A percentile compares a stretch with the other conserved stretches of the same genome.
These are phyloP conservation scores for Saussurea involucrata DNA, from an alignment of 129 eudicot species.

Conservation along the genomic window DNA sequence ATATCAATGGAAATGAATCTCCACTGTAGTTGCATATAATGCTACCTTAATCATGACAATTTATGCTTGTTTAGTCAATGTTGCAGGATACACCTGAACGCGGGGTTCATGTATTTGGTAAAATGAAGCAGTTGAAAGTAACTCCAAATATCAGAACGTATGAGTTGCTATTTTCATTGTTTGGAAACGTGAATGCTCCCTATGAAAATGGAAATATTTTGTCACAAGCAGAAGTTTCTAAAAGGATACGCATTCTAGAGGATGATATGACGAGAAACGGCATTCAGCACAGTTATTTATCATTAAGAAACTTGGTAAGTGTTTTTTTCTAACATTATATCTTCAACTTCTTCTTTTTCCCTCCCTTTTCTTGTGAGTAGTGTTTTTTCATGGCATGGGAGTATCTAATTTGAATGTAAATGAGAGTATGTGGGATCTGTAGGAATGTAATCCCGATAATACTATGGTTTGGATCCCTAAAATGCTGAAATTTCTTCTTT, in stretches of 20 bases:
- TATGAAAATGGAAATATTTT: constrained; percentile 62
- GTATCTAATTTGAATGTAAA: background rate
- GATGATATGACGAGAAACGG: constrained; percentile 77
- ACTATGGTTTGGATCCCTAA: constrained; percentile 12
- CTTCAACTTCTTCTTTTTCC: background rate
- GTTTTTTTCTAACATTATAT: background rate
- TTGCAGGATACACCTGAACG: constrained; percentile 85
- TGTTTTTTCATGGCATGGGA: no score
- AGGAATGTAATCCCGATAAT: background rate
- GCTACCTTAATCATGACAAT: constrained; percentile 2
- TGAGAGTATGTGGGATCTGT: background rate
- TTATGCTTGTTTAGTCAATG: constrained; percentile 2
- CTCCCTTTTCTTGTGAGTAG: background rate
- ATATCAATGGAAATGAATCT: no score
- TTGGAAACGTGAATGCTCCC: constrained; percentile 80
- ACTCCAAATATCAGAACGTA: constrained; percentile 68
- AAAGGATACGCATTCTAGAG: constrained; percentile 76
- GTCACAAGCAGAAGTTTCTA: constrained; percentile 65
- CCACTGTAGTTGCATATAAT: background rate
- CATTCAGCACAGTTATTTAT: constrained; percentile 57
- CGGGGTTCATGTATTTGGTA: constrained; percentile 65
- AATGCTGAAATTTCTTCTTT: constrained; percentile 4
- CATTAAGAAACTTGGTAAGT: constrained; percentile 68
- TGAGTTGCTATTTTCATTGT: constrained; percentile 73
- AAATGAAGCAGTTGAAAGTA: constrained; percentile 60